A percentile compares a stretch with the other conserved stretches of the same genome.
Evolutionary conservation across 192 early-diverging fungal genomes (phyloP).

Genomic region (Gonapodya prolifera): DNA sequence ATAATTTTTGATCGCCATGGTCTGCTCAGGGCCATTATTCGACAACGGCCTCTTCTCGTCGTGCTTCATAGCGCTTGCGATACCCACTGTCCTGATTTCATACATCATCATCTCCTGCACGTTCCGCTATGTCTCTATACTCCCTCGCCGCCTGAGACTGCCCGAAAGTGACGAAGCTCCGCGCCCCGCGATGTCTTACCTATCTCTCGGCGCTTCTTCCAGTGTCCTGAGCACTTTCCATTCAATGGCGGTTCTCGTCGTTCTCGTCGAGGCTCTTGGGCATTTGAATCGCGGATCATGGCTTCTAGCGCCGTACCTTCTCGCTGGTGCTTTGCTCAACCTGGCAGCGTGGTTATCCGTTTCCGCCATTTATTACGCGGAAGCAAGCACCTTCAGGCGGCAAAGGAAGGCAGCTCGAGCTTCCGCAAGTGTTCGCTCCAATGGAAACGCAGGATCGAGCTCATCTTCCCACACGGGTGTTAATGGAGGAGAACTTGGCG

Average conservation of each 20-base stretch:
- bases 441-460: neutral
- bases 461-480: neutral
- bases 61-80: slow-evolving; percentile 9
- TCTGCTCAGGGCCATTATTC: slow-evolving; percentile 18
- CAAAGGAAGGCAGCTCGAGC: neutral
- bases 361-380: neutral
- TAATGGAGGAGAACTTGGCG: neutral
- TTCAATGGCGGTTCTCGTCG: slow-evolving; percentile 8
- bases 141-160: neutral
- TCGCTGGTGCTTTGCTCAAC: neutral
- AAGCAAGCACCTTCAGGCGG: neutral
- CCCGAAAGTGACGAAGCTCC: neutral
- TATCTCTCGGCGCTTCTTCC: slow-evolving; percentile 7
- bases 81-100: slow-evolving; percentile 8
- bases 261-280: neutral
- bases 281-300: neutral
- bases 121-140: slow-evolving; percentile 10
- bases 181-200: neutral
- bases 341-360: neutral
- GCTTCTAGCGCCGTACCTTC: neutral
- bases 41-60: slow-evolving; percentile 2
- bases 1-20: too few species aligned
- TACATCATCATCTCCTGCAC: slow-evolving; percentile 12
- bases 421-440: neutral
- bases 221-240: slow-evolving; percentile 11